Evolutionary conservation across 345 rosid genomes (phyloP).

Genomic region (Durio zibethinus): DNA sequence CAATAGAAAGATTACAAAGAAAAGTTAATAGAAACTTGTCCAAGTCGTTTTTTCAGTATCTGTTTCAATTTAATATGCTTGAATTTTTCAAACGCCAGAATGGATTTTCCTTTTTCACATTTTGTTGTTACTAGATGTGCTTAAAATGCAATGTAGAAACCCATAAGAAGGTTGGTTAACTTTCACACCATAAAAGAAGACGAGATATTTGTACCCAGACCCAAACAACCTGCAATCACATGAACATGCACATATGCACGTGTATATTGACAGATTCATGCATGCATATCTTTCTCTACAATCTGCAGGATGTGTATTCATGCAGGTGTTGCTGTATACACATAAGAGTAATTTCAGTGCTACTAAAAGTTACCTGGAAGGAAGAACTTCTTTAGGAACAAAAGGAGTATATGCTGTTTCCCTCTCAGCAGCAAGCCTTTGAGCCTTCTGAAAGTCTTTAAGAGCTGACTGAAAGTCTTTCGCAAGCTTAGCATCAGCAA

Average conservation of each 20-base stretch:
- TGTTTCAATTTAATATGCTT: background rate
- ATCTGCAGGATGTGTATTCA: background rate
- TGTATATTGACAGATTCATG: background rate
- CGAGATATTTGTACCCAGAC: background rate
- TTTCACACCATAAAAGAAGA: background rate
- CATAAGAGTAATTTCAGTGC: background rate
- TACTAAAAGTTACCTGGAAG: conserved; percentile 40
- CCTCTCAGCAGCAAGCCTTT: conserved; percentile 76
- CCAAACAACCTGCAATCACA: background rate
- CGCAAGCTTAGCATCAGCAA: conserved; percentile 74
- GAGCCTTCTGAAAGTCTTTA: conserved; percentile 70
- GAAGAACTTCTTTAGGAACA: conserved; percentile 44
- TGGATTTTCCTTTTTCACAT: background rate
- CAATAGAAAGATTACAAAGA: background rate
- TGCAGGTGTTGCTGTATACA: background rate
- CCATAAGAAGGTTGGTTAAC: background rate
- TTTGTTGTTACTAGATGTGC: background rate
- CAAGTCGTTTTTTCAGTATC: background rate
- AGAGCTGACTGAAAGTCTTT: conserved; percentile 65
- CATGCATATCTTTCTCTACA: background rate
- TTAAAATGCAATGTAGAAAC: background rate
- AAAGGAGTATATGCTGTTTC: conserved; percentile 52
- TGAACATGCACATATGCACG: background rate
- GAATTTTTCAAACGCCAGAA: background rate
- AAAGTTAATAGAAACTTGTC: background rate